Evolutionary conservation across 805 yeast species (phyloP), one percentile per base, ranked within the genome.

Genomic region (Lachancea sp.): DNA sequence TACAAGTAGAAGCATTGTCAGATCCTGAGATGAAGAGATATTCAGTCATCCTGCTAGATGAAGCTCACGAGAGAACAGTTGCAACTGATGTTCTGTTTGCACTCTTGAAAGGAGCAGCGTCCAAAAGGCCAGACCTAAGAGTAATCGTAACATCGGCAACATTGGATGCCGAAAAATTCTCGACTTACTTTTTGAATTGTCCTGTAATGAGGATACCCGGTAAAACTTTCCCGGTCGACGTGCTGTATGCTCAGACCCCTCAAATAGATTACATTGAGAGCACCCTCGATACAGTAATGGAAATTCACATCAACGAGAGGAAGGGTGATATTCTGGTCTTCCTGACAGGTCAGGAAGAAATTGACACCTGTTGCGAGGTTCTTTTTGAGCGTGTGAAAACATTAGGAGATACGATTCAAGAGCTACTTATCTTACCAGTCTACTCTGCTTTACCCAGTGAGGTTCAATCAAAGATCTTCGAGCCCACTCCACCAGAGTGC

Each of bases 21-120:
- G 97, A 92, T 58, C 90, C 96, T 0, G 65, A 69, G 19, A 75
- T 92, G 76, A 69, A 72, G 11, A 73, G 68, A 45, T 92, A 92
- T 55, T 78, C 94, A 0, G 92, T 84, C 2, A 77, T 92, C 2
- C 85, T 92, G 88, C 68, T 92, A 43, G 98, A 92, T 65, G 98
- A 90, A 62, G 97, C 97, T 0, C 98, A 92, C 66, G 98, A 92
- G 63, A 72, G 98, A 54, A 90, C 97, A 1, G 74, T 92, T 20
- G 86, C 94, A 0, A 92, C 97, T 0, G 98, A 92, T 69, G 81
- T 92, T 18, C 65, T 90, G 13, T 84, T 92, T 67, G 95, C 95
- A 0, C 68, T 92, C 28, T 64, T 92, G 44, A 82, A 86, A 51
- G 75, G 79, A 41, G 90, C 95, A 2, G 80, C 86, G 0, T 45